A percentile compares a stretch with the other conserved stretches of the same genome.
phyloP scores from a whole-genome alignment of 225 moss, liverwort and hornwort genomes.

The Polytrichum commune region DNA sequence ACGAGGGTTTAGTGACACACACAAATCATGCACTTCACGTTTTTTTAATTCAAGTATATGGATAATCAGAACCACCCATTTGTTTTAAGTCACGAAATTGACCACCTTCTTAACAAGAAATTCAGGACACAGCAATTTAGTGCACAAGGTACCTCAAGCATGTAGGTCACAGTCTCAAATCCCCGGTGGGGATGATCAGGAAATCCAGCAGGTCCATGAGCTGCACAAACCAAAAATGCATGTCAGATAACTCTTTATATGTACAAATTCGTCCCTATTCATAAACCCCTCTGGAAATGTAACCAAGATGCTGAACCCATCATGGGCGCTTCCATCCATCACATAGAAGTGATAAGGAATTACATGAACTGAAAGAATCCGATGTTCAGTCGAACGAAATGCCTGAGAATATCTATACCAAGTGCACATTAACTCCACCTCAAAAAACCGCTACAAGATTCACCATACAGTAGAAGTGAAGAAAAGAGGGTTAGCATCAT shows the following conservation, averaged over 20 bases:
- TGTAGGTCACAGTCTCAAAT: slow-evolving; percentile 88
- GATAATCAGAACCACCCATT: no score
- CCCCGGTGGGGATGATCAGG: slow-evolving; percentile 97
- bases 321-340: background rate
- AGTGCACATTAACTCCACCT: background rate
- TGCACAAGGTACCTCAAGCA: slow-evolving; percentile 61
- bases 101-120: no score
- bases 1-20: background rate
- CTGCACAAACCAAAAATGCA: slow-evolving; percentile 19
- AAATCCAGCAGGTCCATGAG: slow-evolving; percentile 81
- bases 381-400: background rate
- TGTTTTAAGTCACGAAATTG: no score
- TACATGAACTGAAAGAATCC: background rate
- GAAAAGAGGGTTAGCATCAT: background rate
- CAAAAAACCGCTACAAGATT: background rate
- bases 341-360: background rate
- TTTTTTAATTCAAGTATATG: no score
- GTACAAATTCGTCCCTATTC: no score
- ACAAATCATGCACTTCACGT: no score
- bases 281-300: no score
- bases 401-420: background rate
- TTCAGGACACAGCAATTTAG: background rate
- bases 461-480: background rate
- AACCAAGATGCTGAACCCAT: no score
- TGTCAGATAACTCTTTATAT: background rate